Evolutionary conservation across 2,329 filamentous ascomycete genomes (phyloP).

Genomic region (Chalaropsis thielavioides): DNA sequence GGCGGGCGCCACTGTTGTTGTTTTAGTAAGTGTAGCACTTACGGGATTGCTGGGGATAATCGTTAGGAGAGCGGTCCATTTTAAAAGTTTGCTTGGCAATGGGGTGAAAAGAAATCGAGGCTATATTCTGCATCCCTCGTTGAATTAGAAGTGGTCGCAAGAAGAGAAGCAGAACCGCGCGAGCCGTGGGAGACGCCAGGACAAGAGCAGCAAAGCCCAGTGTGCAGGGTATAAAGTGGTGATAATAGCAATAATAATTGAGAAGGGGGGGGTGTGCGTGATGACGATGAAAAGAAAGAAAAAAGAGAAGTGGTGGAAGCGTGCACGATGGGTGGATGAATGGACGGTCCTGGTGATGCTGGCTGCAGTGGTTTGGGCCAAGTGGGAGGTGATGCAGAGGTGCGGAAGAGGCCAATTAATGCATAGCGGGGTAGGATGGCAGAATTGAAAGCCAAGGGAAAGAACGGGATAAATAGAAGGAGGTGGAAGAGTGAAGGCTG

Average conservation of each 20-base stretch:
- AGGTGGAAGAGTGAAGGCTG: background rate
- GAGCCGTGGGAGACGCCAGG: background rate
- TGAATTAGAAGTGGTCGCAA: background rate
- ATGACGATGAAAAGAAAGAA: background rate
- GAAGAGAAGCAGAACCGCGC: background rate
- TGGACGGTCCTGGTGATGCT: background rate
- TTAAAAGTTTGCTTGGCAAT: background rate
- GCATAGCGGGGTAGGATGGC: background rate
- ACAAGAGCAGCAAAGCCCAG: too few relatives aligned
- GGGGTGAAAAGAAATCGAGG: background rate
- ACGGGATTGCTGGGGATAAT: constrained; percentile 4
- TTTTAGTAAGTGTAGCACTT: background rate
- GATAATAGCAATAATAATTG: background rate
- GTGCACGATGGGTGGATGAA: background rate
- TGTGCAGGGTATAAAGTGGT: background rate
- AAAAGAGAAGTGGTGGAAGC: background rate
- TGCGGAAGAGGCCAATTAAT: background rate
- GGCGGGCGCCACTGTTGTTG: background rate
- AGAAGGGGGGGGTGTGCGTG: too few relatives aligned
- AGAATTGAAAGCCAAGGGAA: background rate
- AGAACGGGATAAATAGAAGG: background rate
- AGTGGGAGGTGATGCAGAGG: background rate
- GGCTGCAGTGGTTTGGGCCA: too few relatives aligned
- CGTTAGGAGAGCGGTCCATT: constrained; percentile 1
- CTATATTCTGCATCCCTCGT: background rate